Evolutionary conservation across 495 filamentous ascomycete genomes (phyloP).

Genomic region (Penicillium flavigenum): DNA sequence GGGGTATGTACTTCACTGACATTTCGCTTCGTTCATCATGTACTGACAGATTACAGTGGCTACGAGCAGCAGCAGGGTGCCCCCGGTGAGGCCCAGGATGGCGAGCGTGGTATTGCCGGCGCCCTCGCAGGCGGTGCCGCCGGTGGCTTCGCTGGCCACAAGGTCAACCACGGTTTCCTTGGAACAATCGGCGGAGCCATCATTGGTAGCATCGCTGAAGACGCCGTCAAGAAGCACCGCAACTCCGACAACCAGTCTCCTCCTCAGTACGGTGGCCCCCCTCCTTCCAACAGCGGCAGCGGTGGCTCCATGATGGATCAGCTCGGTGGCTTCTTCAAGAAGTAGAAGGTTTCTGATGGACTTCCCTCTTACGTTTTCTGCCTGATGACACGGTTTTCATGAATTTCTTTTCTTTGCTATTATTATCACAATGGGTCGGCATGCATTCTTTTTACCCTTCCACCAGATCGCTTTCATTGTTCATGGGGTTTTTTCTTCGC

Average conservation of each 20-base stretch:
- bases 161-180: slow-evolving; percentile 51
- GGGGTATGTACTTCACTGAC: slow-evolving; percentile 22
- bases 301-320: slow-evolving; percentile 40
- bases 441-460: slow-evolving; percentile 10
- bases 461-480: slow-evolving; percentile 12
- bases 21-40: background rate
- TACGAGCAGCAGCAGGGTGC: slow-evolving; percentile 33
- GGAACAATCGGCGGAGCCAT: slow-evolving; percentile 52
- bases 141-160: slow-evolving; percentile 49
- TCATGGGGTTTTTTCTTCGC: slow-evolving; percentile 4
- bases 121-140: slow-evolving; percentile 48
- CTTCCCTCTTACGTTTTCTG: slow-evolving; percentile 9
- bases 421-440: slow-evolving; percentile 17
- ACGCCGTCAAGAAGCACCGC: slow-evolving; percentile 47
- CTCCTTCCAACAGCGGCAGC: slow-evolving; percentile 24
- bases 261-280: slow-evolving; percentile 13
- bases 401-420: slow-evolving; percentile 25
- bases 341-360: slow-evolving; percentile 23
- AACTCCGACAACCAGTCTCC: slow-evolving; percentile 20
- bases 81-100: slow-evolving; percentile 44
- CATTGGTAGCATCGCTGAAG: slow-evolving; percentile 47
- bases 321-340: slow-evolving; percentile 48
- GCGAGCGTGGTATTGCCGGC: slow-evolving; percentile 49
- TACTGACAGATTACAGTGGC: slow-evolving; percentile 20
- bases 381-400: slow-evolving; percentile 25